Conservation (phyloP, 2,329 filamentous ascomycete genomes). For the Aspergillus candidus region DNA sequence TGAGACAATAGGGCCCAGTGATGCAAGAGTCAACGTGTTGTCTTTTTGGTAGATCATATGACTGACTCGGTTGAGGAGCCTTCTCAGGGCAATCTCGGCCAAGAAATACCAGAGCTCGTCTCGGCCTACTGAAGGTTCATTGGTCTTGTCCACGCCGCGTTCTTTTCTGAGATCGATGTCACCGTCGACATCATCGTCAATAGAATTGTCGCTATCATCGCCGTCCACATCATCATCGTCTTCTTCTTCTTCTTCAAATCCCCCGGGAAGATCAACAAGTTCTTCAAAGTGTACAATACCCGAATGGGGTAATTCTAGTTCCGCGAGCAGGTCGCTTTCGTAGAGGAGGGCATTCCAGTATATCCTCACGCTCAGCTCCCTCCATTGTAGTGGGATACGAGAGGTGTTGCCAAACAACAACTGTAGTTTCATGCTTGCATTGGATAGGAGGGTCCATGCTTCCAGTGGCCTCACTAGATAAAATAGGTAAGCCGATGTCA, state of each 20-base stretch:
- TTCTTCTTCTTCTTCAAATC: slow-evolving; percentile 61
- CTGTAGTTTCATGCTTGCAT: slow-evolving; percentile 74
- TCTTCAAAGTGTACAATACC: slow-evolving; percentile 79
- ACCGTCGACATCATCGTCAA: slow-evolving; percentile 29
- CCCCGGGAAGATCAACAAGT: slow-evolving; percentile 68
- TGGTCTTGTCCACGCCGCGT: too few species aligned
- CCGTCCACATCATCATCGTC: slow-evolving; percentile 44
- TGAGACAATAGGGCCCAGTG: slow-evolving; percentile 69
- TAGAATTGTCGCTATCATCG: slow-evolving; percentile 4
- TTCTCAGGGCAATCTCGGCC: slow-evolving; percentile 71
- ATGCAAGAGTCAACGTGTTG: slow-evolving; percentile 63
- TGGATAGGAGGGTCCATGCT: slow-evolving; percentile 74
- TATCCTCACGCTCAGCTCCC: slow-evolving; percentile 68
- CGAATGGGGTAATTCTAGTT: slow-evolving; percentile 74
- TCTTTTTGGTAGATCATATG: slow-evolving; percentile 74
- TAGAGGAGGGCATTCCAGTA: slow-evolving; percentile 82
- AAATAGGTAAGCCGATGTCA: slow-evolving; percentile 75
- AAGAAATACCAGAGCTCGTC: slow-evolving; percentile 84
- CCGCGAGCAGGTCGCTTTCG: slow-evolving; percentile 72
- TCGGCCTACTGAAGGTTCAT: slow-evolving; percentile 49
- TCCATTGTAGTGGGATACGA: slow-evolving; percentile 62
- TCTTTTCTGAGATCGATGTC: slow-evolving; percentile 24
- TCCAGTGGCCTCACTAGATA: slow-evolving; percentile 76
- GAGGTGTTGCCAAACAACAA: slow-evolving; percentile 68
- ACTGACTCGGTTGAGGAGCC: slow-evolving; percentile 71